These are phyloP conservation scores for Echium plantagineum DNA, from an alignment of 257 asterid genomes.

Conservation along the genomic window DNA sequence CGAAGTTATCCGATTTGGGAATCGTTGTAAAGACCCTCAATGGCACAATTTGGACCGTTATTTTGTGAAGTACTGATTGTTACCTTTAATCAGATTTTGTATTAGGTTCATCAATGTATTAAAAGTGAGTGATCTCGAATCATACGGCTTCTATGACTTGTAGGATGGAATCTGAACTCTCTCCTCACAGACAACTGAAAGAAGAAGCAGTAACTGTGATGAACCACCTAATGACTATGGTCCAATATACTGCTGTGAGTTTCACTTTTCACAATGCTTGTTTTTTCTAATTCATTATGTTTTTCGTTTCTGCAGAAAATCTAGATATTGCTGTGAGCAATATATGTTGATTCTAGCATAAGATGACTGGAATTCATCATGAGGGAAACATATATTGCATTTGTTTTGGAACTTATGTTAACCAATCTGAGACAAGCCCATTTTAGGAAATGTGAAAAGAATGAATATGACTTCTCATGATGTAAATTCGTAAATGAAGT, in stretches of 20 bases:
- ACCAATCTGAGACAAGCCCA: neutral
- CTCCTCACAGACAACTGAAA: conserved; percentile 57
- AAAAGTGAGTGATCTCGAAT: conserved; percentile 3
- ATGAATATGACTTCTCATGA: neutral
- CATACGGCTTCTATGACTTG: conserved; percentile 3
- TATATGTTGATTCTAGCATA: too few species aligned
- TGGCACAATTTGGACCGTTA: conserved; percentile 91
- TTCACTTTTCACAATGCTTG: conserved; percentile 7
- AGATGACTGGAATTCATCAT: neutral
- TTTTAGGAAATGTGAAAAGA: neutral
- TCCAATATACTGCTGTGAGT: conserved; percentile 88
- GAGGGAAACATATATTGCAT: too few species aligned
- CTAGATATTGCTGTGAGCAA: too few species aligned
- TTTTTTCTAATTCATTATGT: conserved; percentile 2
- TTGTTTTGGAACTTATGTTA: too few species aligned
- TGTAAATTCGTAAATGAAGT: neutral
- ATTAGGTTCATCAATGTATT: conserved; percentile 4
- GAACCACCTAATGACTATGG: conserved; percentile 62
- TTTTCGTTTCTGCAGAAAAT: neutral
- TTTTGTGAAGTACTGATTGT: conserved; percentile 55
- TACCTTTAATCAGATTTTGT: neutral
- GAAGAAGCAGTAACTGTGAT: conserved; percentile 66
- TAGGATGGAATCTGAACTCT: conserved; percentile 77
- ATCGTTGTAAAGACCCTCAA: conserved; percentile 94
- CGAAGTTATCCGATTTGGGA: conserved; percentile 87